These are phyloP conservation scores for Glebionis coronaria DNA, from an alignment of 129 eudicot species.

Conservation along the genomic window DNA sequence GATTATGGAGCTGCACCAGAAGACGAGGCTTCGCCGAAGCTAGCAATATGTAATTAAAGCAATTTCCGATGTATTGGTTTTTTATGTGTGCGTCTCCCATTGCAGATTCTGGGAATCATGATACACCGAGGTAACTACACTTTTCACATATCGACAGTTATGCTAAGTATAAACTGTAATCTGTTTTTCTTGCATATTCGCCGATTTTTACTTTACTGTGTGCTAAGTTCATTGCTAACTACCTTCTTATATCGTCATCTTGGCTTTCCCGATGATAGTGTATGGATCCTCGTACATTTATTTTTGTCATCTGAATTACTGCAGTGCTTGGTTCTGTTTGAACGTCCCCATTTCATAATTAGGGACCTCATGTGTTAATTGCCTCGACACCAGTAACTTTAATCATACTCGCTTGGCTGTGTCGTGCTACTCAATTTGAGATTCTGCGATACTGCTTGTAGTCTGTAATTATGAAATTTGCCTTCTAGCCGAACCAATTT, in stretches of 20 bases:
- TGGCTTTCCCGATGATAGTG: conserved; percentile 1
- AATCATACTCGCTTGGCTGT: conserved; percentile 1
- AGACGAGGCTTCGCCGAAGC: conserved; percentile 65
- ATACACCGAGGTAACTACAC: conserved; percentile 38
- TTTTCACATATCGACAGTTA: conserved; percentile 4
- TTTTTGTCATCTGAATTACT: not conserved
- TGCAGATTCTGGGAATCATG: conserved; percentile 20
- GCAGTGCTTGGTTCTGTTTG: not conserved
- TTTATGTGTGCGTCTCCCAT: conserved; percentile 8
- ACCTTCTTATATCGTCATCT: not conserved
- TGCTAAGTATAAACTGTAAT: not conserved
- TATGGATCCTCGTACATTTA: conserved; percentile 10
- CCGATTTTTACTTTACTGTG: not conserved
- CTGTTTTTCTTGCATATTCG: not conserved
- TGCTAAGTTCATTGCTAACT: not conserved
- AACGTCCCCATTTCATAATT: not conserved
- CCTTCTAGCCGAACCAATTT: conserved; percentile 10
- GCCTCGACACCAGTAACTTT: not conserved
- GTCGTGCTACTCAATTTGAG: conserved; percentile 2
- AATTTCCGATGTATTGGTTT: conserved; percentile 17
- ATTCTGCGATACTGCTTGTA: not conserved
- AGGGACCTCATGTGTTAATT: not conserved
- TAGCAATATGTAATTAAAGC: conserved; percentile 62
- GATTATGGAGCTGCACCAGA: conserved; percentile 65
- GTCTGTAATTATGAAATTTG: conserved; percentile 2